Percentiles rank a stretch among this genome's conserved stretches.
Conservation (phyloP, 805 yeast species). For the Candida cerambycidarum region DNA sequence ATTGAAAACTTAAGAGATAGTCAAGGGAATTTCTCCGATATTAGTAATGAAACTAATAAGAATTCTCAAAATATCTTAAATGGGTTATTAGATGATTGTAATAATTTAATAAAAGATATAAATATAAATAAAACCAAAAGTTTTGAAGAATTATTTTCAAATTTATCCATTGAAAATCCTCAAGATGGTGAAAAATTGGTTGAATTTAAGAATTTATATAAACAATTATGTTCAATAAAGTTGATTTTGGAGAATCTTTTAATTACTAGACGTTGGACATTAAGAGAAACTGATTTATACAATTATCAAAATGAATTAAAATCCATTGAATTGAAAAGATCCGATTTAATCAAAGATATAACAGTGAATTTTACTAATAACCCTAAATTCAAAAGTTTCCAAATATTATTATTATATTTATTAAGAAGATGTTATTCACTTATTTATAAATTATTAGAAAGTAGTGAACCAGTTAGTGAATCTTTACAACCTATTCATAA, state of each 20-base stretch:
- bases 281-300: conserved; percentile 93
- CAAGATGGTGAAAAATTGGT: conserved; percentile 32
- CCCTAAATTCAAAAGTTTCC: conserved; percentile 33
- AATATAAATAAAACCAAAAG: conserved; percentile 40
- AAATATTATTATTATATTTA: conserved; percentile 63
- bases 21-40: conserved; percentile 49
- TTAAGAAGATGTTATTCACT: conserved; percentile 89
- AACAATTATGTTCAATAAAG: conserved; percentile 63
- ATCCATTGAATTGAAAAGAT: conserved; percentile 70
- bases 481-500: conserved; percentile 91
- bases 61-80: conserved; percentile 52
- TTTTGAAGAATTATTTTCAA: conserved; percentile 14
- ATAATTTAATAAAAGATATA: conserved; percentile 69
- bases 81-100: conserved; percentile 82
- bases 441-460: conserved; percentile 83
- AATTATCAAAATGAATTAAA: conserved; percentile 73
- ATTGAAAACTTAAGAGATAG: conserved; percentile 47
- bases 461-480: conserved; percentile 94
- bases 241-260: conserved; percentile 76
- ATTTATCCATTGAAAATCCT: conserved; percentile 20
- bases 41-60: conserved; percentile 9
- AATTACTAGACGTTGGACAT: conserved; percentile 95
- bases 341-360: conserved; percentile 28
- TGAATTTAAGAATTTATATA: conserved; percentile 44
- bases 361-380: conserved; percentile 30